Evolutionary conservation across 805 yeast genomes (phyloP).

Genomic region (Saccharomycopsis lassenensis): DNA sequence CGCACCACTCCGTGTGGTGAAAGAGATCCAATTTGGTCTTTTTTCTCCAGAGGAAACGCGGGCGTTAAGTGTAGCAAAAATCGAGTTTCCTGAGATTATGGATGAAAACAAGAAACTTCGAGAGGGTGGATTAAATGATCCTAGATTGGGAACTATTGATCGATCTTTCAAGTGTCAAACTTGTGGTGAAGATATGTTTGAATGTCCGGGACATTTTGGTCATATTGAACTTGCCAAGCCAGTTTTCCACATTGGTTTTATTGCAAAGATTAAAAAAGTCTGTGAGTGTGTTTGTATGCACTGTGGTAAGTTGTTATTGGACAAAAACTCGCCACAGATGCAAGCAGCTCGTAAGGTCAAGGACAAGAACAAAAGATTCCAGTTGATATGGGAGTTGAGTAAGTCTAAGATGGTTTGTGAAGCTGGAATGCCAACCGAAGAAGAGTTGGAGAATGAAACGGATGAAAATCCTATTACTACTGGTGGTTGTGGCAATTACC

Average conservation of each 20-base stretch:
- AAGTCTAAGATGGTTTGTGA: conserved; percentile 94
- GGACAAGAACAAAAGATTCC: conserved; percentile 92
- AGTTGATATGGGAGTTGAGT: conserved; percentile 91
- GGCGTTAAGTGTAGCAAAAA: conserved; percentile 95
- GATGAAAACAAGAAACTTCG: conserved; percentile 94
- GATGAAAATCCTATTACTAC: conserved; percentile 40
- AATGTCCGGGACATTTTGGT: conserved; percentile 99
- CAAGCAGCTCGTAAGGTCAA: conserved; percentile 81
- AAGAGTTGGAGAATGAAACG: conserved; percentile 34
- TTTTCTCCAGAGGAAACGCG: conserved; percentile 96
- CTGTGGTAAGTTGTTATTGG: conserved; percentile 89
- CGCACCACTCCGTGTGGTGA: conserved; percentile 95
- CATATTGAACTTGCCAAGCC: conserved; percentile 98
- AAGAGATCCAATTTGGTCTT: conserved; percentile 96
- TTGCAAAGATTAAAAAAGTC: conserved; percentile 86
- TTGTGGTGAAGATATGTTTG: conserved; percentile 98
- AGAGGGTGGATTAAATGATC: conserved; percentile 95
- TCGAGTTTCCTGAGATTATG: conserved; percentile 99
- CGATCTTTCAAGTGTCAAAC: conserved; percentile 97
- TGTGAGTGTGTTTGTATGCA: conserved; percentile 98
- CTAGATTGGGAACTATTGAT: conserved; percentile 93
- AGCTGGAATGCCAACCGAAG: conserved; percentile 63
- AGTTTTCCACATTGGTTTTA: conserved; percentile 93
- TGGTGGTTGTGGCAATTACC: conserved; percentile 98
- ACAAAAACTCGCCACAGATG: conserved; percentile 59